Evolutionary conservation across 2,329 filamentous ascomycete species (phyloP).

Genomic region (Teratosphaeria zuluensis): DNA sequence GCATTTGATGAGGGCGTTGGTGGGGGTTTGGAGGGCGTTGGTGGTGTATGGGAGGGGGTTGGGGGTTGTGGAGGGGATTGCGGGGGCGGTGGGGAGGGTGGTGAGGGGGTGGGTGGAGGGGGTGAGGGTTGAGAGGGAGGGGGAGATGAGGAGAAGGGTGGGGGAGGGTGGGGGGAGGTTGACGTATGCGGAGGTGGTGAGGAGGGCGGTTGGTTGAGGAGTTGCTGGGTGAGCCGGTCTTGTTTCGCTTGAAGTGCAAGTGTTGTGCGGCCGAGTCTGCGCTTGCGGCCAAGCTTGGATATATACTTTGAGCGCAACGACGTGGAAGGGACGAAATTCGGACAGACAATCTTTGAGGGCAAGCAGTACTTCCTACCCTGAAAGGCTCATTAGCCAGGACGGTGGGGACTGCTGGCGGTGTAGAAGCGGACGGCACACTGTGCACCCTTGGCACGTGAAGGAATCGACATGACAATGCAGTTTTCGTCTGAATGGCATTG

Average conservation of each 20-base stretch:
- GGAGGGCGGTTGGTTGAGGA: not conserved
- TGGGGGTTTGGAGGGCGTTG: not conserved
- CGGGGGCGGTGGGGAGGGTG: not conserved
- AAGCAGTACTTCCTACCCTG: no score
- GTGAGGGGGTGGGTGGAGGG: not conserved
- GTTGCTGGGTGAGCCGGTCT: not conserved
- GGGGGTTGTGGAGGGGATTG: not conserved
- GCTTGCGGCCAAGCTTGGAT: no score
- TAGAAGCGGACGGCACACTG: not conserved
- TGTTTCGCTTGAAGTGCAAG: no score
- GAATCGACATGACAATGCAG: no score
- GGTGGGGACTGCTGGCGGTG: no score
- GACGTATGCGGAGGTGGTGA: not conserved
- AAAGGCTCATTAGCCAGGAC: no score
- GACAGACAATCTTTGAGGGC: no score
- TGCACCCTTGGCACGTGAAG: not conserved
- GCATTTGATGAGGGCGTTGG: not conserved
- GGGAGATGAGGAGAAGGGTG: not conserved
- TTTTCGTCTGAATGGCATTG: no score
- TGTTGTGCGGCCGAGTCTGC: no score
- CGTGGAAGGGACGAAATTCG: no score
- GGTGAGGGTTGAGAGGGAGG: not conserved
- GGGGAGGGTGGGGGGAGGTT: not conserved
- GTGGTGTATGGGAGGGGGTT: not conserved
- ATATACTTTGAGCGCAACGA: no score